These are phyloP conservation scores for Aspergillus udagawae DNA, from an alignment of 2,329 filamentous ascomycete species.

Conservation along the genomic window DNA sequence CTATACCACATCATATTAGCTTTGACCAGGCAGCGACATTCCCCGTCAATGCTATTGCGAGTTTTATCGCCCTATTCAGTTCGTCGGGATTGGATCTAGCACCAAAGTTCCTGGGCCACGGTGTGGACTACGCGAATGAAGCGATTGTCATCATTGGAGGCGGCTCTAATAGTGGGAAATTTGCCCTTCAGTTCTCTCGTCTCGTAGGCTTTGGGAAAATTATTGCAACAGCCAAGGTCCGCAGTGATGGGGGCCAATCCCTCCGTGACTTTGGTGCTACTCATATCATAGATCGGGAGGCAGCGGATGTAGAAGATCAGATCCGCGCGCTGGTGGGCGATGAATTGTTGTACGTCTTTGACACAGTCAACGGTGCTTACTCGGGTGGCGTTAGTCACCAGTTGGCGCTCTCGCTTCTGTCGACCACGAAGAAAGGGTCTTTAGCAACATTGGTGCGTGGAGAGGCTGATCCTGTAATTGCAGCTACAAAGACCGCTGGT, in stretches of 20 bases:
- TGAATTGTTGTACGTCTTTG: conserved; percentile 37
- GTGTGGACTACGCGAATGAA: conserved; percentile 14
- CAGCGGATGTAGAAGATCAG: conserved; percentile 22
- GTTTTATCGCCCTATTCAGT: conserved; percentile 33
- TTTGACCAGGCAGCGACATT: conserved; percentile 37
- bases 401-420: conserved; percentile 34
- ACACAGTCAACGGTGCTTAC: conserved; percentile 26
- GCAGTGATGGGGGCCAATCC: conserved; percentile 15
- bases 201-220: conserved; percentile 37
- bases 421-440: conserved; percentile 32
- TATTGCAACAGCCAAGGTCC: conserved; percentile 33
- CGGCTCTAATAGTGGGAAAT: conserved; percentile 20
- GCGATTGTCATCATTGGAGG: conserved; percentile 24
- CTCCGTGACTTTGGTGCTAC: conserved; percentile 38
- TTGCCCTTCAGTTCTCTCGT: conserved; percentile 20
- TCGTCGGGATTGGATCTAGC: neutral
- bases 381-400: conserved; percentile 13
- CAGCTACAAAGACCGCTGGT: conserved; percentile 29
- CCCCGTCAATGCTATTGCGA: conserved; percentile 35
- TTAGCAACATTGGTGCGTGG: conserved; percentile 22
- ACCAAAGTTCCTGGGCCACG: conserved; percentile 5
- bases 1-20: conserved; percentile 31
- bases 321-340: conserved; percentile 37
- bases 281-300: conserved; percentile 41
- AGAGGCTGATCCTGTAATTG: conserved; percentile 22